Conservation (phyloP, 129 eudicot species). For the Arctium lappa region DNA sequence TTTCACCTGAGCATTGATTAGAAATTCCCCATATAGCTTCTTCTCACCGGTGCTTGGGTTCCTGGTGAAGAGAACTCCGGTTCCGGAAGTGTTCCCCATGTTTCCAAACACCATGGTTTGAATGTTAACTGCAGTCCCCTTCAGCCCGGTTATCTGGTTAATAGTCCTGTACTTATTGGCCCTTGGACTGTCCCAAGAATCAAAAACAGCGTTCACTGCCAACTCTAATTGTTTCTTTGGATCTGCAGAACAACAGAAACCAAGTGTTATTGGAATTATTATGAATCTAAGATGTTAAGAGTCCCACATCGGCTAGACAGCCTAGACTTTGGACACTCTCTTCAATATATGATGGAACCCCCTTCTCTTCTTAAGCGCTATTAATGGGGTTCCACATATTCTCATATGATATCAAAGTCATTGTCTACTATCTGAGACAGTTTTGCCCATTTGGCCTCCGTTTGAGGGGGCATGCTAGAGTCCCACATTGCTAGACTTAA, state of each 20-base stretch:
- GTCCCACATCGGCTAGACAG: background rate
- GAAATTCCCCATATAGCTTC: slow-evolving; percentile 94
- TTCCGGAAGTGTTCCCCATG: slow-evolving; percentile 98
- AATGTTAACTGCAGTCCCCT: slow-evolving; percentile 97
- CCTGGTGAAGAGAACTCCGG: slow-evolving; percentile 97
- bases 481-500: too few relatives aligned
- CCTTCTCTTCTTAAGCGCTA: too few relatives aligned
- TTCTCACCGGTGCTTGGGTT: slow-evolving; percentile 98
- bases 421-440: too few relatives aligned
- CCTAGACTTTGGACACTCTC: background rate
- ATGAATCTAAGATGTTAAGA: background rate
- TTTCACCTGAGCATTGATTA: slow-evolving; percentile 88
- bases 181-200: slow-evolving; percentile 99
- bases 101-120: slow-evolving; percentile 97
- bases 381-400: too few relatives aligned
- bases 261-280: background rate
- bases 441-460: too few relatives aligned
- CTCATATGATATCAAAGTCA: too few relatives aligned
- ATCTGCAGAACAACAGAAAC: slow-evolving; percentile 38
- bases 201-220: slow-evolving; percentile 89
- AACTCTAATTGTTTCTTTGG: slow-evolving; percentile 79
- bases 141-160: slow-evolving; percentile 85
- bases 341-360: background rate
- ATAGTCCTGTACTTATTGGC: slow-evolving; percentile 85
- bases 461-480: too few relatives aligned